Conservation (phyloP, 106 monocot species). For the Dioscorea dumetorum region DNA sequence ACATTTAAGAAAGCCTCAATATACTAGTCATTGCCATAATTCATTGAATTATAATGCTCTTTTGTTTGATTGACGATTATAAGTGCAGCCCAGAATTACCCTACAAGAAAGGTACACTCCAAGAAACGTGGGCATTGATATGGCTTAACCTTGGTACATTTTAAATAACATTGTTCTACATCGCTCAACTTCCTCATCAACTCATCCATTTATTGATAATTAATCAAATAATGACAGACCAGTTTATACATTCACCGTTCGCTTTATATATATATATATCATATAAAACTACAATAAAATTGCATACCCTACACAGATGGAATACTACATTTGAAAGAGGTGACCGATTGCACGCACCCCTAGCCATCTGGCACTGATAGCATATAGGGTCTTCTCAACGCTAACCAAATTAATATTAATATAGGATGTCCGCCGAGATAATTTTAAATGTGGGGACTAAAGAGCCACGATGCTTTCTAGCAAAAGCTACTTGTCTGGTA, state of each 20-base stretch:
- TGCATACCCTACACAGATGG: neutral
- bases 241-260: neutral
- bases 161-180: neutral
- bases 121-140: too few species aligned
- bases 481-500: slow-evolving; percentile 3
- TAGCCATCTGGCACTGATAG: neutral
- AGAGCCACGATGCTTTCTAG: neutral
- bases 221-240: slow-evolving; percentile 1
- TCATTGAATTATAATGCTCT: too few species aligned
- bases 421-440: neutral
- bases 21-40: too few species aligned
- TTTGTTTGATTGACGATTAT: too few species aligned
- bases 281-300: neutral
- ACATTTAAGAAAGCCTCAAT: too few species aligned
- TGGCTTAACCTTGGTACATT: neutral
- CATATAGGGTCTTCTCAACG: neutral
- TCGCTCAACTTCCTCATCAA: neutral
- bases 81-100: too few species aligned
- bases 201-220: neutral
- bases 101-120: too few species aligned
- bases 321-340: slow-evolving; percentile 4
- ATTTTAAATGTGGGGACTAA: neutral
- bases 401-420: neutral
- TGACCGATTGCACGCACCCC: neutral
- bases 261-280: neutral